These are phyloP conservation scores for Tympanopsis confertula DNA, from an alignment of 2,329 filamentous ascomycete species.

Conservation along the genomic window DNA sequence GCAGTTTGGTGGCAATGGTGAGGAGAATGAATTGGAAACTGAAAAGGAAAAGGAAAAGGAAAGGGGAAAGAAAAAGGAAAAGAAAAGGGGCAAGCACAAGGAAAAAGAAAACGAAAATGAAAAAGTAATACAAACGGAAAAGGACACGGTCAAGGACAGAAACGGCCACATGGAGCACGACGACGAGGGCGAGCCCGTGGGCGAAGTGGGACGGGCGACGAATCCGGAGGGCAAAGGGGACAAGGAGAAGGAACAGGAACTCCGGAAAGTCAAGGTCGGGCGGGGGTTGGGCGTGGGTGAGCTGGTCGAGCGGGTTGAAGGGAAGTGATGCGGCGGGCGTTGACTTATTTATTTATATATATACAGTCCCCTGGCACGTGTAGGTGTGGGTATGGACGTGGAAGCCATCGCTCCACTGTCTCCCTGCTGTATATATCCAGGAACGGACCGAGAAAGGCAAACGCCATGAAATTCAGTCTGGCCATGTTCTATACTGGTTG, in stretches of 20 bases:
- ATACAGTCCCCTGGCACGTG: conserved; percentile 2
- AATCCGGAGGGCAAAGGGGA: conserved; percentile 11
- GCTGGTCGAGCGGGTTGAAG: conserved; percentile 62
- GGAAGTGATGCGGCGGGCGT: conserved; percentile 23
- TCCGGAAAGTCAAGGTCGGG: conserved; percentile 78
- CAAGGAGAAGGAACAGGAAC: conserved; percentile 54
- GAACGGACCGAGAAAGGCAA: no score
- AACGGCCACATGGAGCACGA: conserved; percentile 10
- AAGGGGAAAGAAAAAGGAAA: conserved; percentile 31
- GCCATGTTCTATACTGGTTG: no score
- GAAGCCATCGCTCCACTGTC: no score
- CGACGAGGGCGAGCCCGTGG: conserved; percentile 42
- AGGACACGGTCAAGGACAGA: conserved; percentile 3
- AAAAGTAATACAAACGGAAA: conserved; percentile 21
- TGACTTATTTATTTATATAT: neutral
- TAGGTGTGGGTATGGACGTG: neutral
- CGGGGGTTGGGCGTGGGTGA: conserved; percentile 68
- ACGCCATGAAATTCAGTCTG: no score
- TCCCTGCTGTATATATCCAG: no score
- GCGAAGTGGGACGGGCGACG: conserved; percentile 26
- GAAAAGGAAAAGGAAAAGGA: no score
- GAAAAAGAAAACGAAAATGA: conserved; percentile 30
- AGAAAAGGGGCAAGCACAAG: conserved; percentile 26
- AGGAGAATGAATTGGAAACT: no score
- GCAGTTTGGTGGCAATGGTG: no score